Conservation (phyloP, 2,329 filamentous ascomycete species). For the Colletotrichum australisinense region DNA sequence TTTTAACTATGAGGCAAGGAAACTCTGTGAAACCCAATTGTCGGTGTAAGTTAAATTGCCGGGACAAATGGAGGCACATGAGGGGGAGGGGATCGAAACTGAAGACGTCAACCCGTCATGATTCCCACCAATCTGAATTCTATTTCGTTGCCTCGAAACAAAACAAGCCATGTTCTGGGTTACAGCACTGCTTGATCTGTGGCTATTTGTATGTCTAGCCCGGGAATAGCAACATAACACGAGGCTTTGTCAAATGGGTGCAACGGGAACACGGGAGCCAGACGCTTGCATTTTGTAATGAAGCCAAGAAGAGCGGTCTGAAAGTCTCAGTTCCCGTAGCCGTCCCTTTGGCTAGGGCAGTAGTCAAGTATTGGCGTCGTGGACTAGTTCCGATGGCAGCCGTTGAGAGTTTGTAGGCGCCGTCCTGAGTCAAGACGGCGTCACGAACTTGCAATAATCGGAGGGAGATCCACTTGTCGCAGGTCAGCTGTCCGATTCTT, state of each 20-base stretch:
- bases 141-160: neutral
- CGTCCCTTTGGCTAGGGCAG: neutral
- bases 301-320: neutral
- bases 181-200: neutral
- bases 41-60: neutral
- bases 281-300: neutral
- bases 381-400: neutral
- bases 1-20: neutral
- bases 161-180: neutral
- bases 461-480: slow-evolving; percentile 1
- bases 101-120: neutral
- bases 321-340: neutral
- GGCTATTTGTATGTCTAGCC: neutral
- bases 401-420: slow-evolving; percentile 13
- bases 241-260: neutral
- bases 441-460: slow-evolving; percentile 10
- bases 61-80: neutral
- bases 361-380: neutral
- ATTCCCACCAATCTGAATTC: neutral
- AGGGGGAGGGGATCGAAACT: neutral
- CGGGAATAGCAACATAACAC: neutral
- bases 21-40: neutral
- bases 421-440: slow-evolving; percentile 24
- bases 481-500: slow-evolving; percentile 14
- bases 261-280: neutral